Evolutionary conservation across 768 basidiomycete genomes (phyloP), one percentile per base, ranked within the genome.

Genomic region (Amylocystis lapponica): DNA sequence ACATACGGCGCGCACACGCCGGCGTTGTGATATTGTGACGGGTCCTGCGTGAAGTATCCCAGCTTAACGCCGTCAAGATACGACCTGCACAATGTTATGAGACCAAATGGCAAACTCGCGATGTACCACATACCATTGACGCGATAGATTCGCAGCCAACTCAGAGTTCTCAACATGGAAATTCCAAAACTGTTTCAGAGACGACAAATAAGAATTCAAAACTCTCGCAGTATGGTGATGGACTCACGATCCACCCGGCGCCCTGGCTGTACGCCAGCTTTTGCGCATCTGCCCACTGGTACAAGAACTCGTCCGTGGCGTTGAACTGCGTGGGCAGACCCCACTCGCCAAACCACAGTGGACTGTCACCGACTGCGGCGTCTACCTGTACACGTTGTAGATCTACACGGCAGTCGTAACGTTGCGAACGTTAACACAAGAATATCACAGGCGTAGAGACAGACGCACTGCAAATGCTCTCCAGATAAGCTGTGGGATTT

Each of bases 201-300:
- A 22, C 12, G 31, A n/a, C n/a, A n/a, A n/a, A n/a, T n/a, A n/a
- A n/a, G n/a, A n/a, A n/a, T n/a, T n/a, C n/a, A n/a, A n/a, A n/a
- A n/a, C n/a, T n/a, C n/a, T n/a, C 4, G 44, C 14, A 9, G 4
- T 33, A 22, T 11, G 4, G 2, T 7, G 29, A 22, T 23, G 13
- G 16, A 68, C 79, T 62, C 49, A 83, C 81, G 31, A 85, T 69
- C 82, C 83, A 86, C 21, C 83, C 83, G 2, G 72, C 70, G 26
- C 71, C 69, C 47, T 81, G 61, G 41, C 71, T 69, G 41, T 85
- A 86, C 1, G 74, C 67, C 29, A 77, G 61, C 58, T 86, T 86
- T 60, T 86, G 84, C 20, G 84, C 81, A 51, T 86, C 85, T 10
- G 82, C 84, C 84, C 84, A 86, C 54, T 81, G 62, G 45, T 39